Conservation (phyloP, 2,329 filamentous ascomycete genomes). For the Cytospora mali region DNA sequence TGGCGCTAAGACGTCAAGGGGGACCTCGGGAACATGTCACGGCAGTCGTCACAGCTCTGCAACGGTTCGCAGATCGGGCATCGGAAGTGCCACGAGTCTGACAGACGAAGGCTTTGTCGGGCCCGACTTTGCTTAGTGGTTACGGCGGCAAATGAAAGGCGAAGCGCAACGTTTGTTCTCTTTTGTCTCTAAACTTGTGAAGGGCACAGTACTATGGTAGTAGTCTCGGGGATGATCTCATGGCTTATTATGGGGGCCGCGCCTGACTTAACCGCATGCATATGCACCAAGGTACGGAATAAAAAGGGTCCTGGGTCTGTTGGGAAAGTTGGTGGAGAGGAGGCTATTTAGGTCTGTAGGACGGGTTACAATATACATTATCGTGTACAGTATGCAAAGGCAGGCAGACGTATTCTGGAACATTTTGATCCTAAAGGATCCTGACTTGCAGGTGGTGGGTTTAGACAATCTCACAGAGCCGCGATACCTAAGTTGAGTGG, state of each 20-base stretch:
- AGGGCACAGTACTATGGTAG: constrained; percentile 12
- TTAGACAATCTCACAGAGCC: not conserved
- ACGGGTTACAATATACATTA: not conserved
- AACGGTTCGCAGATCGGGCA: not conserved
- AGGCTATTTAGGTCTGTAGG: not conserved
- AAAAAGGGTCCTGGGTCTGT: constrained; percentile 1
- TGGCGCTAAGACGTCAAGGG: too few relatives aligned
- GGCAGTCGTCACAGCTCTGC: not conserved
- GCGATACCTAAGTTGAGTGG: too few relatives aligned
- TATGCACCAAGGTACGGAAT: not conserved
- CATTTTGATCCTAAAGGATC: not conserved
- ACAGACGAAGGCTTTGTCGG: not conserved
- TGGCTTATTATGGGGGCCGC: not conserved
- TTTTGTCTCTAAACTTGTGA: constrained; percentile 9
- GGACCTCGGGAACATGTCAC: too few relatives aligned
- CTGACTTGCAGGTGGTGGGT: not conserved
- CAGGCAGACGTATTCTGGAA: not conserved
- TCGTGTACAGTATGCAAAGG: not conserved
- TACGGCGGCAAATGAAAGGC: constrained; percentile 11
- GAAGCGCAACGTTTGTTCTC: constrained; percentile 12
- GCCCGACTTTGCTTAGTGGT: not conserved
- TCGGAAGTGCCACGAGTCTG: not conserved
- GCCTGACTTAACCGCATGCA: not conserved
- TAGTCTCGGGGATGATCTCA: not conserved
- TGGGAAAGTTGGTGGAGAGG: not conserved